Evolutionary conservation across 2,329 filamentous ascomycete species (phyloP), one percentile per base, ranked within the genome.

Genomic region (Aspergillus sp.): DNA sequence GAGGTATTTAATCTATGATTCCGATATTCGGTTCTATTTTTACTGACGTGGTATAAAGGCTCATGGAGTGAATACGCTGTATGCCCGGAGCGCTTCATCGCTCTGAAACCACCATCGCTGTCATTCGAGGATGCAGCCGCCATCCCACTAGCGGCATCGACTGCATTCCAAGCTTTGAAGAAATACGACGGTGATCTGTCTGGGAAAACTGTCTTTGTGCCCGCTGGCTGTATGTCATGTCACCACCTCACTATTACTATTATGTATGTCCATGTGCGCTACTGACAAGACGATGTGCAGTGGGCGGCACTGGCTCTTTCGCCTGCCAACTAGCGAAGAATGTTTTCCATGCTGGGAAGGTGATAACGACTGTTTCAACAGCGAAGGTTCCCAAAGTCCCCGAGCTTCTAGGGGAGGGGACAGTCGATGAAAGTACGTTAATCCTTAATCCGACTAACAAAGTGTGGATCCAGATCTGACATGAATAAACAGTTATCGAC

Each of bases 361-460:
- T 85, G 54, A 79, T 85, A 46, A 75, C 81, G 0, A 83, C 82
- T 0, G 80, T 81, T 0, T 84, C 82, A 4, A 83, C 82, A 21
- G 59, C 75, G 9, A 85, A 85, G 67, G 57, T 85, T 33, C 59
- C 70, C 0, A 71, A 79, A 21, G 78, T 83, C 0, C 74, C 77
- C 43, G 62, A 76, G 56, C 62, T 77, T 6, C 64, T 80, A 8
- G 77, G 77, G 2, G 66, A 76, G 0, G 79, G 77, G 0, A 69
- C 80, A 6, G 77, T 82, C 2, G 81, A 83, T 66, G 73, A 81
- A 63, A 48, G 45, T 48, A 35, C 7, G 68, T 69, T 57, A 46
- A 61, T 12, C 5, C 35, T 69, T 57, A 44, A 61, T 12, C 5
- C 35, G 2, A 7, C 15, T 37, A 6, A n/a, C 15, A n/a, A 31